Conservation (phyloP, 1,139 yeast genomes). For the Kazachstania sp. region DNA sequence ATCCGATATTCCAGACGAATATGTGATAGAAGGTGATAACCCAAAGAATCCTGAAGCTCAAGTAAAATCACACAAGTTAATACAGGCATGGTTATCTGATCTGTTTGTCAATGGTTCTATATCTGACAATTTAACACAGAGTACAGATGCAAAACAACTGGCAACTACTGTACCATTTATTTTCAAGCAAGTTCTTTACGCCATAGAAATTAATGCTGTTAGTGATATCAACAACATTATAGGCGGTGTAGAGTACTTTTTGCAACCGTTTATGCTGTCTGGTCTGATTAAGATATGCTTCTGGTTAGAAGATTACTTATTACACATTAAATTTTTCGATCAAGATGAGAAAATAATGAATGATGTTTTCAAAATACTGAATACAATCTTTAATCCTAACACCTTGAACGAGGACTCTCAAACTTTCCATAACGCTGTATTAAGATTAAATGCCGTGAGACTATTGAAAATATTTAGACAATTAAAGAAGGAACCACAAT, state of each 20-base stretch:
- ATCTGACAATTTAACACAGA: constrained; percentile 69
- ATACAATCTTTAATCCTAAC: constrained; percentile 22
- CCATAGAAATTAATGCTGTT: constrained; percentile 44
- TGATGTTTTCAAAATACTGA: constrained; percentile 20
- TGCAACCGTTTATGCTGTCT: constrained; percentile 44
- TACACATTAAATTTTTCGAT: constrained; percentile 15
- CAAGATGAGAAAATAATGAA: constrained; percentile 16
- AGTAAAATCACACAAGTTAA: constrained; percentile 33
- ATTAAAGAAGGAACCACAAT: constrained; percentile 19
- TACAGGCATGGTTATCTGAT: constrained; percentile 73
- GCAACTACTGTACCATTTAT: constrained; percentile 63
- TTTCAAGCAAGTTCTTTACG: constrained; percentile 62
- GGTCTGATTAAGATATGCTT: constrained; percentile 27
- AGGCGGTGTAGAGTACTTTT: constrained; percentile 57
- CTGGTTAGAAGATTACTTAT: constrained; percentile 27
- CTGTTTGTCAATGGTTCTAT: constrained; percentile 80
- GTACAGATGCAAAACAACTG: constrained; percentile 59
- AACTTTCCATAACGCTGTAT: constrained; percentile 23
- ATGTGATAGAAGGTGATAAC: constrained; percentile 11
- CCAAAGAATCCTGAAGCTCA: constrained; percentile 13
- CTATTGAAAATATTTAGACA: constrained; percentile 22
- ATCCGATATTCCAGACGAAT: constrained; percentile 22
- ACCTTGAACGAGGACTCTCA: constrained; percentile 27
- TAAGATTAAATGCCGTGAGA: constrained; percentile 24
- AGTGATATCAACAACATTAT: constrained; percentile 35